Evolutionary conservation across 192 early-diverging fungal genomes (phyloP), one percentile per base, ranked within the genome.

Genomic region (Umbelopsis sp.): DNA sequence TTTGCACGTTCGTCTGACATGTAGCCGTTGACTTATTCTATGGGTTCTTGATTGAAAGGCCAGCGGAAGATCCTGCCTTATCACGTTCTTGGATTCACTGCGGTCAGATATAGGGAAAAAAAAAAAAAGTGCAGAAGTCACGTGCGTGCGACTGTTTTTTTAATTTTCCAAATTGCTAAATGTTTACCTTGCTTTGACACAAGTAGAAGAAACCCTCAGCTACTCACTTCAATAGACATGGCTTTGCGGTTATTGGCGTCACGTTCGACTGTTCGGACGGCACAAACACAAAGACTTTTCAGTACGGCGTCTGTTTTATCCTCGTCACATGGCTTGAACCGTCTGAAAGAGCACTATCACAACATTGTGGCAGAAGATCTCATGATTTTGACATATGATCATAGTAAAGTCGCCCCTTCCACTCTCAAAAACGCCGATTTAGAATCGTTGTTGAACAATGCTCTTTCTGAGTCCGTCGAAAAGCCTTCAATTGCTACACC

Each of bases 301-400:
- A 52, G 51, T 15, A 68, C 64, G 21, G 49, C 46, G 15, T 37
- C 25, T 18, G 41, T 48, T 0, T 69, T 71, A 9, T 22, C 49
- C 7, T 68, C 70, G 22, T 79, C 77, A 21, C 77, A 79, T 68
- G 77, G 78, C 21, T 49, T 79, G 41, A 52, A 50, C 23, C 58
- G 84, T 41, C 74, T 88, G 22, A 80, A 74, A 30, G 84, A 88
- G 70, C 82, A 85, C 46, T 88, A 83, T 48, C 70, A 76, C 23
- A 66, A 47, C 50, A 84, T 79, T 12, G 64, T 88, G 8, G 77
- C 79, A 33, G 83, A 86, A 47, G 84, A 88, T 58, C 55, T 88
- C 6, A 81, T 88, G 83, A 73, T 88, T 18, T 37, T 88, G 46
- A 80, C 74, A 0, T 88, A 86, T 71, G 81, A 76, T 71, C 85